Evolutionary conservation across 1,284 basidiomycete species (phyloP).

Genomic region (Leccinum cinnamomeum): DNA sequence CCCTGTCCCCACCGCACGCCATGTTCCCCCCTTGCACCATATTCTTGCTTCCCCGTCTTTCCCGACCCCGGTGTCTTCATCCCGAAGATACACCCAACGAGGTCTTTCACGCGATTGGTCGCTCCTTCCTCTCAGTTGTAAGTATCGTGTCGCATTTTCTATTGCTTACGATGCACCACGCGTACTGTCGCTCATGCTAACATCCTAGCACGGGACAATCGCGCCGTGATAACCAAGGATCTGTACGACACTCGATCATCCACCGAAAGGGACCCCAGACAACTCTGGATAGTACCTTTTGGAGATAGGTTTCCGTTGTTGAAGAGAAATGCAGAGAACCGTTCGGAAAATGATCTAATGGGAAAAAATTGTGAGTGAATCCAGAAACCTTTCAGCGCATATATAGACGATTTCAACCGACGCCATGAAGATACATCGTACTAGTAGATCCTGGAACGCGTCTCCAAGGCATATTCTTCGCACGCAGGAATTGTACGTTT

Average conservation of each 20-base stretch:
- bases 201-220: conserved; percentile 54
- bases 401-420: conserved; percentile 47
- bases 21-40: conserved; percentile 11
- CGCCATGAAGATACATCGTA: conserved; percentile 67
- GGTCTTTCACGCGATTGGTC: conserved; percentile 67
- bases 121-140: conserved; percentile 70
- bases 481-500: conserved; percentile 79
- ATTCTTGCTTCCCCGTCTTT: conserved; percentile 39
- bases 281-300: background rate
- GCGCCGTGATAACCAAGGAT: conserved; percentile 81
- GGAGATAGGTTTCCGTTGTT: background rate
- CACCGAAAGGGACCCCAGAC: background rate
- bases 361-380: background rate
- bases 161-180: conserved; percentile 16
- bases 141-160: conserved; percentile 35
- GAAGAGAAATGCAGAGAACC: background rate
- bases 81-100: conserved; percentile 69
- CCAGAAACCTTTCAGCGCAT: background rate
- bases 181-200: conserved; percentile 7
- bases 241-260: conserved; percentile 33
- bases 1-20: conserved; percentile 18
- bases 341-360: background rate
- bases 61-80: conserved; percentile 66
- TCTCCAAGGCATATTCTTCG: conserved; percentile 74
- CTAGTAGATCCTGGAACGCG: conserved; percentile 88